Evolutionary conservation across 129 eudicot species (phyloP).

Genomic region (Flaveria sonorensis): DNA sequence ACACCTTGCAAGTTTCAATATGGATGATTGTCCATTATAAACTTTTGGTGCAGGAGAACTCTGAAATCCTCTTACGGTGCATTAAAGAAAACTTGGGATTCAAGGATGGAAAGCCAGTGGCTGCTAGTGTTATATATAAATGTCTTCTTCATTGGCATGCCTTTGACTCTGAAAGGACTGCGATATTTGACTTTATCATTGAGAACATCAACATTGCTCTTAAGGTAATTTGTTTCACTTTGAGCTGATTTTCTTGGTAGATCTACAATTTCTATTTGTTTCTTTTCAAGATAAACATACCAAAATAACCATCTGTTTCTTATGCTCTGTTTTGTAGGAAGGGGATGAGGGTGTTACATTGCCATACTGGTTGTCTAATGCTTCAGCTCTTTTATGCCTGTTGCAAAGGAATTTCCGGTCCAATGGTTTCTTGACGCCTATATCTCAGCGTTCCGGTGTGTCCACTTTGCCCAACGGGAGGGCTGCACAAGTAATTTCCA

Average conservation of each 20-base stretch:
- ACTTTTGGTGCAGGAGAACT: slow-evolving; percentile 59
- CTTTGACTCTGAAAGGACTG: slow-evolving; percentile 94
- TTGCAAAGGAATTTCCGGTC: slow-evolving; percentile 87
- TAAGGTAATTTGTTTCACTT: slow-evolving; percentile 49
- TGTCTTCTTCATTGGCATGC: slow-evolving; percentile 96
- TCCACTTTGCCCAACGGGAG: slow-evolving; percentile 74
- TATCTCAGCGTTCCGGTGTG: slow-evolving; percentile 72
- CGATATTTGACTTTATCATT: slow-evolving; percentile 88
- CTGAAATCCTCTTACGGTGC: slow-evolving; percentile 74
- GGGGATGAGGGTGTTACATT: slow-evolving; percentile 76
- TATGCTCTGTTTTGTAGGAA: slow-evolving; percentile 46
- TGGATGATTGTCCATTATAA: neutral
- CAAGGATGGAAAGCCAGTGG: slow-evolving; percentile 89
- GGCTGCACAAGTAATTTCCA: slow-evolving; percentile 66
- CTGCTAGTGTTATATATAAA: slow-evolving; percentile 91
- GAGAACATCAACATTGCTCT: slow-evolving; percentile 78
- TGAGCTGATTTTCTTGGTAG: slow-evolving; percentile 10
- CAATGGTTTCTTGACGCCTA: slow-evolving; percentile 76
- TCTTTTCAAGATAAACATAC: neutral
- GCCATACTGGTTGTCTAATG: slow-evolving; percentile 91
- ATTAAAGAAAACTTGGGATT: slow-evolving; percentile 86
- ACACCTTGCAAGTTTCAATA: slow-evolving; percentile 4
- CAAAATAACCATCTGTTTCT: slow-evolving; percentile 1
- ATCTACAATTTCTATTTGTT: neutral
- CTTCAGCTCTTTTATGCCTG: slow-evolving; percentile 91